These are phyloP conservation scores for Corylus heterophylla DNA, from an alignment of 306 rosid genomes.

Conservation along the genomic window DNA sequence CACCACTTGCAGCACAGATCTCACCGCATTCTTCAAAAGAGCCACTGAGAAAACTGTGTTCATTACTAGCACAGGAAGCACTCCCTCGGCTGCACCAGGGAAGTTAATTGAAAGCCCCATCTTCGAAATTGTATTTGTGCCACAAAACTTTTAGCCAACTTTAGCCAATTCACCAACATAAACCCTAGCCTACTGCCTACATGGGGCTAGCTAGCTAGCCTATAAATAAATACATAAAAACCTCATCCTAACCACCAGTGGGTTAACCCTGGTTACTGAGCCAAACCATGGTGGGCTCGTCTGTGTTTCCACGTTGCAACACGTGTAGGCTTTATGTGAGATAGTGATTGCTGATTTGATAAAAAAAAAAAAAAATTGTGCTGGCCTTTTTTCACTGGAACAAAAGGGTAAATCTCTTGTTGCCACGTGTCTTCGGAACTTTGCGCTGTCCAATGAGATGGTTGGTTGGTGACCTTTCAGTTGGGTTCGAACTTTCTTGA, in stretches of 20 bases:
- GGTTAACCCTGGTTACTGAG: conserved; percentile 31
- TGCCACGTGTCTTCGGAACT: conserved; percentile 45
- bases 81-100: conserved; percentile 56
- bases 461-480: conserved; percentile 25
- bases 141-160: too few relatives aligned
- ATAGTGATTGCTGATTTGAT: not conserved
- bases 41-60: conserved; percentile 59
- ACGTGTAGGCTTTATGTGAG: conserved; percentile 38
- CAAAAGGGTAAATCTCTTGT: conserved; percentile 19
- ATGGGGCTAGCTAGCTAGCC: too few relatives aligned
- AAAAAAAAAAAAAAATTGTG: not conserved
- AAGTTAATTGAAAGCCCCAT: conserved; percentile 75
- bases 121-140: not conserved
- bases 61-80: conserved; percentile 60
- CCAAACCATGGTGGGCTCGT: conserved; percentile 20
- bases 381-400: conserved; percentile 27
- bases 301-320: conserved; percentile 44
- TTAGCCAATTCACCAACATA: not conserved
- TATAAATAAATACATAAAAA: not conserved
- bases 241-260: conserved; percentile 20
- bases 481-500: conserved; percentile 41
- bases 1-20: conserved; percentile 54
- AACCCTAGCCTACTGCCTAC: too few relatives aligned
- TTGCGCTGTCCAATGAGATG: conserved; percentile 35
- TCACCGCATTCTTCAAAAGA: conserved; percentile 60